Evolutionary conservation across 371 early-diverging fungal species (phyloP).

Genomic region (Enteropsectra breve): DNA sequence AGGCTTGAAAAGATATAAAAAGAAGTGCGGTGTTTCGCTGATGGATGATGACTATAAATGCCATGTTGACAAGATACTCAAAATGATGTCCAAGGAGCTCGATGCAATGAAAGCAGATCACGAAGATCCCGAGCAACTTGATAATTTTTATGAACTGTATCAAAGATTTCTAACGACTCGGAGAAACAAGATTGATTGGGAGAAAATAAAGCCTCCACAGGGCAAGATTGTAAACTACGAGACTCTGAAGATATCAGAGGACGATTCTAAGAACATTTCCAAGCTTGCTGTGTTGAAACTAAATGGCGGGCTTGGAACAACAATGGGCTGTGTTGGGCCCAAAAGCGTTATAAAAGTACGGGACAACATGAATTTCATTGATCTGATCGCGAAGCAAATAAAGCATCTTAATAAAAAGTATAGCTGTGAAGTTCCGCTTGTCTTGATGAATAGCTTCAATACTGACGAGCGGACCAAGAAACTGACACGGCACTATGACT

Average conservation of each 20-base stretch:
- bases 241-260: conserved; percentile 4
- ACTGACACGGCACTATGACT: conserved; percentile 83
- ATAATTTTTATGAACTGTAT: conserved; percentile 54
- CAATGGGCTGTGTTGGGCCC: conserved; percentile 99
- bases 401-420: conserved; percentile 80
- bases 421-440: conserved; percentile 80
- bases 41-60: too few relatives aligned
- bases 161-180: conserved; percentile 46
- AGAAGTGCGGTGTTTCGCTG: too few relatives aligned
- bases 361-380: conserved; percentile 91
- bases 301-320: conserved; percentile 96
- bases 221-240: conserved; percentile 52
- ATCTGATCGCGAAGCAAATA: conserved; percentile 90
- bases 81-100: conserved; percentile 51
- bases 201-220: conserved; percentile 52
- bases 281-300: conserved; percentile 94
- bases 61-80: conserved; percentile 38
- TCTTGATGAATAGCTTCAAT: conserved; percentile 99
- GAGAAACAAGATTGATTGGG: conserved; percentile 57
- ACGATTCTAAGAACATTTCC: conserved; percentile 60
- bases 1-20: too few relatives aligned
- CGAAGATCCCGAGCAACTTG: conserved; percentile 36
- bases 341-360: conserved; percentile 91
- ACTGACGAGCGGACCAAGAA: conserved; percentile 88
- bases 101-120: conserved; percentile 29